phyloP scores from a whole-genome alignment of 495 filamentous ascomycete genomes.

The Platismatia glauca region DNA sequence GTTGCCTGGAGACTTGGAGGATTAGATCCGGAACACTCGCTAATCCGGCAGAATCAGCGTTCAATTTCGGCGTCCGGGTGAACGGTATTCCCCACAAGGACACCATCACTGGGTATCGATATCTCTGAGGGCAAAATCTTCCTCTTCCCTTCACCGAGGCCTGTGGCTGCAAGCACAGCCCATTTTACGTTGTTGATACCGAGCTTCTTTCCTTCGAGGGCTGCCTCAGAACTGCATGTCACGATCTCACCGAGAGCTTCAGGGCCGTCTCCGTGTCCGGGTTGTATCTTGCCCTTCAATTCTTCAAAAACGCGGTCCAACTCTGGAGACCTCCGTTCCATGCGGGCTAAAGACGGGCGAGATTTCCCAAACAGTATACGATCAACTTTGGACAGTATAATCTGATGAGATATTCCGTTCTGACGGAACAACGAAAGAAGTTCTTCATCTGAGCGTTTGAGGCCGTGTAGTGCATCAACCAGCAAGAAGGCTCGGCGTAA shows the following conservation, averaged over 20 bases:
- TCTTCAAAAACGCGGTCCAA: slow-evolving; percentile 22
- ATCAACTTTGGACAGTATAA: slow-evolving; percentile 82
- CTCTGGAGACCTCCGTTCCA: slow-evolving; percentile 29
- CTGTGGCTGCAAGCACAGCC: slow-evolving; percentile 44
- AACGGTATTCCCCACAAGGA: not conserved
- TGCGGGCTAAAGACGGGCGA: slow-evolving; percentile 6
- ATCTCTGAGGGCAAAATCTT: slow-evolving; percentile 4
- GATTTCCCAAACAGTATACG: slow-evolving; percentile 27
- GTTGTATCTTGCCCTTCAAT: slow-evolving; percentile 26
- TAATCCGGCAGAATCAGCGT: not conserved
- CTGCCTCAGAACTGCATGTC: slow-evolving; percentile 36
- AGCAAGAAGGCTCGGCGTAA: slow-evolving; percentile 75
- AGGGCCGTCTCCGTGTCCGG: slow-evolving; percentile 30
- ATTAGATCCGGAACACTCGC: not conserved
- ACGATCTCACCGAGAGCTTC: slow-evolving; percentile 44
- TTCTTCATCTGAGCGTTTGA: slow-evolving; percentile 62
- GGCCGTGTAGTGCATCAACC: slow-evolving; percentile 70
- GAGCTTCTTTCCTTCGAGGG: slow-evolving; percentile 31
- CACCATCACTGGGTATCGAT: not conserved
- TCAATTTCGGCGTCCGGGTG: not conserved
- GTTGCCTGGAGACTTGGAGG: not conserved
- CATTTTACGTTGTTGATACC: slow-evolving; percentile 42
- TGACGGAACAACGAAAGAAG: slow-evolving; percentile 57
- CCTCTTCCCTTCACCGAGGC: slow-evolving; percentile 23
- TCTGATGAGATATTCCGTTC: slow-evolving; percentile 57